phyloP scores from a whole-genome alignment of 208 protist genomes.

The Crithidia fasciculata region DNA sequence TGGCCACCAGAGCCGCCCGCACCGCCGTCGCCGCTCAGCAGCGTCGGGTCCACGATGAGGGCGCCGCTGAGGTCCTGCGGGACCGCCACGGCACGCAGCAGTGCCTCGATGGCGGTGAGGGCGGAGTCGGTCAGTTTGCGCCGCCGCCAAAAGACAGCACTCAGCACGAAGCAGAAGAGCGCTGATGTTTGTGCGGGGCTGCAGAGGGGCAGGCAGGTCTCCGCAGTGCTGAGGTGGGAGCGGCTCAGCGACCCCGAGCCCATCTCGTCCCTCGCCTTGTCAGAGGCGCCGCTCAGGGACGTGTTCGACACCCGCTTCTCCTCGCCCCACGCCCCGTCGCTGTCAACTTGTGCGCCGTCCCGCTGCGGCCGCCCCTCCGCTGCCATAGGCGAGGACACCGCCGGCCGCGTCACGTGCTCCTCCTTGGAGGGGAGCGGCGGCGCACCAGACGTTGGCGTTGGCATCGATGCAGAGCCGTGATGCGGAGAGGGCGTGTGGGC shows the following conservation, averaged over 20 bases:
- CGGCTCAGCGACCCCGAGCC: background rate
- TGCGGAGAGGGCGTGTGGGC: background rate
- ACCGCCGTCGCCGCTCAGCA: conserved; percentile 7
- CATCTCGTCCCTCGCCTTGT: background rate
- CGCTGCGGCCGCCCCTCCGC: background rate
- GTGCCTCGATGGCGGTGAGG: conserved; percentile 43
- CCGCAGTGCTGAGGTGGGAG: background rate
- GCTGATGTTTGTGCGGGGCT: conserved; percentile 16
- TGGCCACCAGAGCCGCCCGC: background rate
- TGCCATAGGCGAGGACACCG: background rate
- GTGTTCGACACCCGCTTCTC: conserved; percentile 15
- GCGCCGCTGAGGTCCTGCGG: conserved; percentile 31
- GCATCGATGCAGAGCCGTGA: background rate
- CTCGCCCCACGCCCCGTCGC: background rate
- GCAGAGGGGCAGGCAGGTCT: conserved; percentile 15
- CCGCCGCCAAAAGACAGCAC: conserved; percentile 57
- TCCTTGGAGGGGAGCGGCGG: conserved; percentile 8
- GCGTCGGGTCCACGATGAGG: conserved; percentile 38
- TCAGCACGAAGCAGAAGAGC: conserved; percentile 55
- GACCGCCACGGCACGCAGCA: conserved; percentile 41
- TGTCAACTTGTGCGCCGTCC: background rate
- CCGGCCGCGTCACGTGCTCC: background rate
- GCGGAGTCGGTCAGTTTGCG: conserved; percentile 49
- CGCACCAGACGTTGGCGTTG: background rate
- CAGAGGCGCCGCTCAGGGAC: conserved; percentile 2